Evolutionary conservation across 768 basidiomycete species (phyloP).

Genomic region (Crassisporium funariophilum): DNA sequence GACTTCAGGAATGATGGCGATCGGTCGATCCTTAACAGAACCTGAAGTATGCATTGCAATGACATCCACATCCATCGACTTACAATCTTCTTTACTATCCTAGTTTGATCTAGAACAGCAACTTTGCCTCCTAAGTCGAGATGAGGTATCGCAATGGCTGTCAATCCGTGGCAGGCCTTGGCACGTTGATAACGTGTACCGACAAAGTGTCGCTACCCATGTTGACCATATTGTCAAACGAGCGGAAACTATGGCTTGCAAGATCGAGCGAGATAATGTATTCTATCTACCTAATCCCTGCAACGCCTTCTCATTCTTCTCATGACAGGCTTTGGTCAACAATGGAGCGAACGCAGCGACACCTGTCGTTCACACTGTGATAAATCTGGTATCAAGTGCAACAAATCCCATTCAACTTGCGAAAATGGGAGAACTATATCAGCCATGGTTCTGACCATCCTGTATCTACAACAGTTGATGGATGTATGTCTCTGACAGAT

Average conservation of each 20-base stretch:
- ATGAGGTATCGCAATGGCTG: constrained; percentile 86
- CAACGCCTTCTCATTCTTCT: not conserved
- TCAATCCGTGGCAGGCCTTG: constrained; percentile 57
- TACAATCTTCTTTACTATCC: constrained; percentile 5
- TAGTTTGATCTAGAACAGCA: constrained; percentile 93
- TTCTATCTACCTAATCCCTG: constrained; percentile 11
- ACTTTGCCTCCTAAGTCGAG: constrained; percentile 87
- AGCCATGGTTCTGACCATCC: constrained; percentile 90
- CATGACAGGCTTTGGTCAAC: constrained; percentile 35
- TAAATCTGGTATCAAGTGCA: constrained; percentile 80
- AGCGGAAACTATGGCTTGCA: constrained; percentile 84
- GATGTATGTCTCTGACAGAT: no score
- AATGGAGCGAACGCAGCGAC: constrained; percentile 39
- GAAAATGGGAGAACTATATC: constrained; percentile 83
- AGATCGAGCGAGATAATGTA: constrained; percentile 83
- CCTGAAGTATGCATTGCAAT: constrained; percentile 68
- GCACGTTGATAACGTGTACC: constrained; percentile 60
- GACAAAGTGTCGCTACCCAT: constrained; percentile 53
- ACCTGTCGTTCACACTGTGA: constrained; percentile 80
- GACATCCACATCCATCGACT: not conserved
- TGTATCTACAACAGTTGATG: no score
- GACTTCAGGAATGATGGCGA: constrained; percentile 85
- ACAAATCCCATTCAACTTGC: constrained; percentile 85
- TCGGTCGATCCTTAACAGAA: constrained; percentile 86
- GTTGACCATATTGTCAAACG: constrained; percentile 75